Base-by-base conservation (phyloP, 2,329 filamentous ascomycete genomes). In the Diatrype stigma region DNA sequence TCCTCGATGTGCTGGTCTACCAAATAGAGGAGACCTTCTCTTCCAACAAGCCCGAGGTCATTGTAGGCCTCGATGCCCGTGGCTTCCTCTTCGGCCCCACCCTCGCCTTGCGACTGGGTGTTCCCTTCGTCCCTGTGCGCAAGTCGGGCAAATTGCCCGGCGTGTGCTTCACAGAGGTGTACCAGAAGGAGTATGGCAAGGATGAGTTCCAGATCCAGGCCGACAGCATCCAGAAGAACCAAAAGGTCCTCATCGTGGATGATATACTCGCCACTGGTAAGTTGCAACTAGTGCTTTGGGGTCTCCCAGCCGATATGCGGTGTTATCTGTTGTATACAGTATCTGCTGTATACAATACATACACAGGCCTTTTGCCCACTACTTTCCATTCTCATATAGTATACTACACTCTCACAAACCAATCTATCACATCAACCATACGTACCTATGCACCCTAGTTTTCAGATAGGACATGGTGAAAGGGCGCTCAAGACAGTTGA, bases 261-360 rank as follows among this genome's bases (percentile, higher is more conserved):
- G 94, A 99, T 70, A 96, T 99, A 67, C 97, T 99, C 75, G 94
- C 94, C 51, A 99, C 94, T 58, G 93, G 93, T 96, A 78, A 70
- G 86, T 74, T 47, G 38, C 48, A 49, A 45, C 45, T 46, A 49
- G 19, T 10, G 26, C 26, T 46, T 49, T n/a, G 23, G 16, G 46
- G 46, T n/a, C 40, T 48, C 37, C 28, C 35, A 32, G 22, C 38
- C 35, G 32, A 19, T 46, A 21, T 45, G 34, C 45, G 26, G 26
- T 30, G 6, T 30, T 10, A 30, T 30, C 5, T n/a, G n/a, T n/a
- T n/a, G n/a, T n/a, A n/a, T n/a, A n/a, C n/a, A n/a, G n/a, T n/a
- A n/a, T n/a, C n/a, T n/a, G n/a, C n/a, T n/a, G n/a, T n/a, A n/a
- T n/a, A n/a, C n/a, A n/a, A n/a, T n/a, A n/a, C n/a, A n/a, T n/a